These are phyloP conservation scores for Gentiana macrophylla DNA, from an alignment of 257 asterid species.

Conservation along the genomic window DNA sequence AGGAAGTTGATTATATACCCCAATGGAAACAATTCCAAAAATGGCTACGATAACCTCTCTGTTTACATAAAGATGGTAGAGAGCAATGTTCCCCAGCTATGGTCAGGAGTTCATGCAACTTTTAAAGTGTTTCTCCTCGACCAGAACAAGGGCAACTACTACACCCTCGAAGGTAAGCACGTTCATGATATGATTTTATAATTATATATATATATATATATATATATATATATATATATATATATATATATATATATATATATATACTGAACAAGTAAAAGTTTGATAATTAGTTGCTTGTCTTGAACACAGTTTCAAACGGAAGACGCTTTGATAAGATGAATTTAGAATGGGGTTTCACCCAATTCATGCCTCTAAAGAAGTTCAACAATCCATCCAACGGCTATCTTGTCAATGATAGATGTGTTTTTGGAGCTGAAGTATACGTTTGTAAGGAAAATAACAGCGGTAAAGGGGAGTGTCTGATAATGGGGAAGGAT, in stretches of 20 bases:
- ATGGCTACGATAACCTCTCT: slow-evolving; percentile 39
- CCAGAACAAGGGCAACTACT: slow-evolving; percentile 51
- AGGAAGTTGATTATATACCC: slow-evolving; percentile 63
- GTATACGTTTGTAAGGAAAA: slow-evolving; percentile 39
- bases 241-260: no score
- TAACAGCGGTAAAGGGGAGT: slow-evolving; percentile 33
- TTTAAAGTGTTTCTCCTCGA: slow-evolving; percentile 50
- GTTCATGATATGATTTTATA: no score
- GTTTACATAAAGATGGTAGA: slow-evolving; percentile 34
- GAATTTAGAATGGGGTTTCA: slow-evolving; percentile 62
- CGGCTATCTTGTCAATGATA: slow-evolving; percentile 47
- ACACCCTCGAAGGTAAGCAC: slow-evolving; percentile 36
- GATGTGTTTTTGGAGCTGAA: slow-evolving; percentile 59
- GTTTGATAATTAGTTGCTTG: slow-evolving; percentile 5
- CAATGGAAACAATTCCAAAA: slow-evolving; percentile 57
- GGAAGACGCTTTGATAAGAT: slow-evolving; percentile 42
- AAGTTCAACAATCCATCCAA: slow-evolving; percentile 33
- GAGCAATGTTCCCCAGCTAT: slow-evolving; percentile 20
- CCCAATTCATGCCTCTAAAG: slow-evolving; percentile 35
- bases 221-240: no score
- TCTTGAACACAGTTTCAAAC: slow-evolving; percentile 14
- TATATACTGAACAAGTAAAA: no score
- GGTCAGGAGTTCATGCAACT: slow-evolving; percentile 44
- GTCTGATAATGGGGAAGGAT: slow-evolving; percentile 44
- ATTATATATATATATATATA: no score